These are phyloP conservation scores for Rhododendron henanense DNA, from an alignment of 148 eudicot species.

Conservation along the genomic window DNA sequence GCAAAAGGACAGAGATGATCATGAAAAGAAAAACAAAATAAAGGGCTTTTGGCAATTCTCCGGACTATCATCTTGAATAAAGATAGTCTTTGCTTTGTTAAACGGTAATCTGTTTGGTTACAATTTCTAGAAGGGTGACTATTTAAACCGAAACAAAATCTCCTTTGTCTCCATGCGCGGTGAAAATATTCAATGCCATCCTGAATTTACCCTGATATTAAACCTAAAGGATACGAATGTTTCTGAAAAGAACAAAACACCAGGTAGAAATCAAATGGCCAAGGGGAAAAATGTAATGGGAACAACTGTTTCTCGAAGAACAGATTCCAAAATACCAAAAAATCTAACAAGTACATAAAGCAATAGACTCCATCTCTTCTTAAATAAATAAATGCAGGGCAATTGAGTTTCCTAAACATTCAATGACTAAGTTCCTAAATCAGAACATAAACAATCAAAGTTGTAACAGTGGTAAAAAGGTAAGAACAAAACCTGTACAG, in stretches of 20 bases:
- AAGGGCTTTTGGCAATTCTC: background rate
- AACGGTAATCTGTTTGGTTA: background rate
- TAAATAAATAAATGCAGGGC: background rate
- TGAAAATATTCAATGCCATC: background rate
- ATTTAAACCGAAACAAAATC: background rate
- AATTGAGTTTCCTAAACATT: background rate
- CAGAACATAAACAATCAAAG: background rate
- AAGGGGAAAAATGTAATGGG: background rate
- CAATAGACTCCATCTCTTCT: background rate
- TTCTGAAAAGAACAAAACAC: background rate
- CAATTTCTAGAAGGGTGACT: background rate
- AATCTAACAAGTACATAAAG: background rate
- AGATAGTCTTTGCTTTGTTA: background rate
- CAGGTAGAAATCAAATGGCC: background rate
- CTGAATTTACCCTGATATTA: background rate
- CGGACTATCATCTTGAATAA: background rate
- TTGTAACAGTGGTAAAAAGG: background rate
- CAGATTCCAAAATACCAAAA: background rate
- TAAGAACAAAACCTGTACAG: conserved; percentile 63
- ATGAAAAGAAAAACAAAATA: background rate
- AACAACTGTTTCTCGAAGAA: background rate
- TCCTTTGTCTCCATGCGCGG: background rate
- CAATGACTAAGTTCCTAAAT: background rate
- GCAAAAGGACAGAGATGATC: background rate
- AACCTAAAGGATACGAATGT: background rate